Conservation (phyloP, 805 yeast species). For the Saccharomyces cerevisiae region DNA sequence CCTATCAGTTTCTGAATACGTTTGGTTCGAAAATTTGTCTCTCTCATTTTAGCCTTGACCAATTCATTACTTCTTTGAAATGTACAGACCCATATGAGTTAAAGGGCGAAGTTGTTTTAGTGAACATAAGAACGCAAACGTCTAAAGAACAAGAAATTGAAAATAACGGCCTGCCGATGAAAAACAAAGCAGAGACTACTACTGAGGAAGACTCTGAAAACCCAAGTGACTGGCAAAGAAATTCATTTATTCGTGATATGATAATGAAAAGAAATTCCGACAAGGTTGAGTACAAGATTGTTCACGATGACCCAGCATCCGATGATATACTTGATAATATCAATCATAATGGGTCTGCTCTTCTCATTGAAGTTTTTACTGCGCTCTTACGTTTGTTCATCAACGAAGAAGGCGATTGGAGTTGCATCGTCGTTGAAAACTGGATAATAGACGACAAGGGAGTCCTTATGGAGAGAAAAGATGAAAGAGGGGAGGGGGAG, state of each 20-base stretch:
- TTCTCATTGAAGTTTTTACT: slow-evolving; percentile 25
- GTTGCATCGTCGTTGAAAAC: slow-evolving; percentile 21
- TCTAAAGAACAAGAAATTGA: background rate
- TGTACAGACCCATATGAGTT: slow-evolving; percentile 24
- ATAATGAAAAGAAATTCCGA: slow-evolving; percentile 9
- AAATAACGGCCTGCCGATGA: background rate
- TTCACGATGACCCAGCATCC: slow-evolving; percentile 14
- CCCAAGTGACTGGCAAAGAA: slow-evolving; percentile 21
- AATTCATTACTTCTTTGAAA: slow-evolving; percentile 23
- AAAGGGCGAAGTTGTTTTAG: slow-evolving; percentile 22
- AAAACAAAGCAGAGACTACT: background rate
- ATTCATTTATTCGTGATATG: slow-evolving; percentile 11
- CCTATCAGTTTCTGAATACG: slow-evolving; percentile 27
- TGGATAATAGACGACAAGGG: slow-evolving; percentile 18
- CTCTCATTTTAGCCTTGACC: slow-evolving; percentile 24
- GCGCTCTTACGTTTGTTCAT: slow-evolving; percentile 27
- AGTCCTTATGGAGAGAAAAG: slow-evolving; percentile 1
- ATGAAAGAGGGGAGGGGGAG: background rate
- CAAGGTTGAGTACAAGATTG: slow-evolving; percentile 11
- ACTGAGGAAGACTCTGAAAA: background rate
- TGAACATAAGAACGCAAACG: background rate
- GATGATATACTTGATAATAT: slow-evolving; percentile 23
- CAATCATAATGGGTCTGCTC: slow-evolving; percentile 18
- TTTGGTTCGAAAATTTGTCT: slow-evolving; percentile 21
- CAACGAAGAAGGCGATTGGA: slow-evolving; percentile 29